Evolutionary conservation across 305 asterid genomes (phyloP).

Genomic region (Fraxinus platypoda): DNA sequence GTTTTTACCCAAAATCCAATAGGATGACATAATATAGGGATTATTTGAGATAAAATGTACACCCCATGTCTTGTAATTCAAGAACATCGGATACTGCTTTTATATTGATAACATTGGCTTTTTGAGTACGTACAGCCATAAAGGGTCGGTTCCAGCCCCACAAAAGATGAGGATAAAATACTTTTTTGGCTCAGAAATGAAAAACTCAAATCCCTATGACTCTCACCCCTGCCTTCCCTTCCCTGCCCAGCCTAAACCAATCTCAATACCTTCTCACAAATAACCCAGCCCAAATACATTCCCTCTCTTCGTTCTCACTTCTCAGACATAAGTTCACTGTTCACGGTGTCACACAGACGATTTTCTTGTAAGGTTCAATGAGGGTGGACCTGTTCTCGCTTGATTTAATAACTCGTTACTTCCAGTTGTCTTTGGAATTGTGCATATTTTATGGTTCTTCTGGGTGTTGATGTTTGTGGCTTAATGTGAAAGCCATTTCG

Average conservation of each 20-base stretch:
- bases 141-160: not conserved
- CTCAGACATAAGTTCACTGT: not conserved
- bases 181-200: not conserved
- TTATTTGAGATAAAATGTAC: not conserved
- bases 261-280: not conserved
- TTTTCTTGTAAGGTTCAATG: not conserved
- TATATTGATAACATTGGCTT: not conserved
- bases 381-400: not conserved
- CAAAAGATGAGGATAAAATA: not conserved
- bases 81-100: not conserved
- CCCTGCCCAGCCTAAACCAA: not conserved
- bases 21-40: not conserved
- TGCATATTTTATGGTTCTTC: not conserved
- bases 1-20: not conserved
- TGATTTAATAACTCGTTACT: not conserved
- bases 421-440: not conserved
- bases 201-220: not conserved
- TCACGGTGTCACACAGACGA: not conserved
- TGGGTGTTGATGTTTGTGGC: not conserved
- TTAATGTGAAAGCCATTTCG: not conserved
- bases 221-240: not conserved
- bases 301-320: not conserved
- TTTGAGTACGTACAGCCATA: not conserved
- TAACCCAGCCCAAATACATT: not conserved
- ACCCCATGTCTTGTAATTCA: not conserved